These are phyloP conservation scores for Cyclotella baltica DNA, from an alignment of 108 stramenopile species.

Conservation along the genomic window DNA sequence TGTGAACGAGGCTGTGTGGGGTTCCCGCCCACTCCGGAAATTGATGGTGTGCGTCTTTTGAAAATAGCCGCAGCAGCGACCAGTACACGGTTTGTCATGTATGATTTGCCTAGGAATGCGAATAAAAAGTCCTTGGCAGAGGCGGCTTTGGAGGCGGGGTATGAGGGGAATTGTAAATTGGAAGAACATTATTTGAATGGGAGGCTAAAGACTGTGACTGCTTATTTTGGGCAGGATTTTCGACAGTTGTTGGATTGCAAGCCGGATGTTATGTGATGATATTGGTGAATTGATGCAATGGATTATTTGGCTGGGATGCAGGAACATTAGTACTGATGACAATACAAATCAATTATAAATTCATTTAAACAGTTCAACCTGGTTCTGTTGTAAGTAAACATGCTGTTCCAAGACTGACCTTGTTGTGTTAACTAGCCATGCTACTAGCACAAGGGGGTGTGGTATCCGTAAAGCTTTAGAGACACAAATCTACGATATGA, in stretches of 20 bases:
- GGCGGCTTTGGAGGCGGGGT: conserved; percentile 82
- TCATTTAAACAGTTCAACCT: no score
- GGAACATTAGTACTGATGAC: no score
- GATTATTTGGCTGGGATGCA: not conserved
- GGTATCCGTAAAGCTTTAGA: no score
- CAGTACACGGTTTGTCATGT: conserved; percentile 67
- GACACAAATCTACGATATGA: no score
- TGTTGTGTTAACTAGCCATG: no score
- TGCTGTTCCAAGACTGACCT: no score
- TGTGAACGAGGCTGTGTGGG: conserved; percentile 52
- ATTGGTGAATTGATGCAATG: not conserved
- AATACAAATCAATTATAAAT: no score
- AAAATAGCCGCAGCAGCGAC: conserved; percentile 80
- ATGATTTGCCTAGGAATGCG: conserved; percentile 83
- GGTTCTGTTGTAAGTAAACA: no score
- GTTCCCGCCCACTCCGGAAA: conserved; percentile 51
- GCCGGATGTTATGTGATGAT: not conserved
- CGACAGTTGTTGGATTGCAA: conserved; percentile 50
- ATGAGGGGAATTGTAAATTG: conserved; percentile 81
- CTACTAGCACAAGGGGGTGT: no score
- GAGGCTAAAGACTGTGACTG: conserved; percentile 88
- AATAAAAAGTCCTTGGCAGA: conserved; percentile 73
- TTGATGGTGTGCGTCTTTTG: conserved; percentile 72
- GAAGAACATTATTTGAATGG: conserved; percentile 91
- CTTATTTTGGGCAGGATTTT: conserved; percentile 78